Evolutionary conservation across 768 basidiomycete species (phyloP).

Genomic region (Termitomyces sp.): DNA sequence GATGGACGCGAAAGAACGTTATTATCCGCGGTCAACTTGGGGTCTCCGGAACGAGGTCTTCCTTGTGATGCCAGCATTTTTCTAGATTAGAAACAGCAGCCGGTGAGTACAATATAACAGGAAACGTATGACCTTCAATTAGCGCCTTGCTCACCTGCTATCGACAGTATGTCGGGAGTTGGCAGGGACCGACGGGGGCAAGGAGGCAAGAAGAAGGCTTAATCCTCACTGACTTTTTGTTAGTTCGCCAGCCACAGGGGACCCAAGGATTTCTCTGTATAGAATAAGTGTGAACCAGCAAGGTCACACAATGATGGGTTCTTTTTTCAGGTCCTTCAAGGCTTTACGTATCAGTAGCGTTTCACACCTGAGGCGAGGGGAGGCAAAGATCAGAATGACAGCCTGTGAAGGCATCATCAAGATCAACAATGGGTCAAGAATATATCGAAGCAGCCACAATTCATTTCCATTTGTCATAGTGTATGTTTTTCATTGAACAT

Average conservation of each 20-base stretch:
- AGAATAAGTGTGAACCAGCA: conserved; percentile 4
- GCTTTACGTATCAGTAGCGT: neutral
- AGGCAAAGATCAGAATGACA: neutral
- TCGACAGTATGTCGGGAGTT: conserved; percentile 23
- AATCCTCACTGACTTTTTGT: conserved; percentile 11
- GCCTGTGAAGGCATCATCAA: neutral
- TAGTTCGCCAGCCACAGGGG: conserved; percentile 12
- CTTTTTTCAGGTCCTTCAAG: conserved; percentile 12
- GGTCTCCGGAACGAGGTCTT: conserved; percentile 27
- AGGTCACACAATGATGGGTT: conserved; percentile 5
- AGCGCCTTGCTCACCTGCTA: conserved; percentile 22
- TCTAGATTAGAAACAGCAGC: conserved; percentile 14
- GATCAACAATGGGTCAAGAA: neutral
- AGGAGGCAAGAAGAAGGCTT: conserved; percentile 19
- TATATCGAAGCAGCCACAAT: neutral
- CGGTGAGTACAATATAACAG: conserved; percentile 22
- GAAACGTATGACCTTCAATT: conserved; percentile 13
- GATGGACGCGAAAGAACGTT: conserved; percentile 18
- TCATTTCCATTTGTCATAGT: neutral
- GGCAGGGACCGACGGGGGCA: conserved; percentile 24
- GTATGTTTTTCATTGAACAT: neutral
- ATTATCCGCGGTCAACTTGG: conserved; percentile 21
- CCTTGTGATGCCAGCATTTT: conserved; percentile 32
- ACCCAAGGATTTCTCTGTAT: conserved; percentile 10
- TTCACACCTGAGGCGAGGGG: neutral